A percentile compares a stretch with the other conserved stretches of the same genome.
phyloP scores from a whole-genome alignment of 139 green algal genomes.

The Pleodorina starrii region DNA sequence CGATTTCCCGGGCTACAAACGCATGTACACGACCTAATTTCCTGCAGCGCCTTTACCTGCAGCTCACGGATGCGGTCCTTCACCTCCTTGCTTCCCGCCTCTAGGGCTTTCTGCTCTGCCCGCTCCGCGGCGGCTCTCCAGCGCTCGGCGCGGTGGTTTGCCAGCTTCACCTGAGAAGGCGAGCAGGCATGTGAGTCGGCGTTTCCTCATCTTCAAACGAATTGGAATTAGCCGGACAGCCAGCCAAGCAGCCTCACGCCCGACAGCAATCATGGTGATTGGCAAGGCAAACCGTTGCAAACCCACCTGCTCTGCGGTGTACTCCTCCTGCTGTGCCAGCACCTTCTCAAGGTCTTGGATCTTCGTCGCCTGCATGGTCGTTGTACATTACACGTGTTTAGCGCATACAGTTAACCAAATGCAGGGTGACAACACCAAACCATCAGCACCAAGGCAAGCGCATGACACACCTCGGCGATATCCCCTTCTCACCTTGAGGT shows the following conservation, averaged over 20 bases:
- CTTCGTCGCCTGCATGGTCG: slow-evolving; percentile 2
- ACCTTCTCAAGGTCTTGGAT: slow-evolving; percentile 38
- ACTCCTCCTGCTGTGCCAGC: slow-evolving; percentile 19
- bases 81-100: neutral
- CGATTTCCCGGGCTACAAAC: too few species aligned
- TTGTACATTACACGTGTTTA: neutral
- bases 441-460: too few species aligned
- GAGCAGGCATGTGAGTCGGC: neutral
- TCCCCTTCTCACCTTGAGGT: slow-evolving; percentile 25
- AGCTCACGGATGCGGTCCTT: neutral
- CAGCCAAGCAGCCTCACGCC: too few species aligned
- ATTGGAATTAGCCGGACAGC: too few species aligned
- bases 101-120: slow-evolving; percentile 3
- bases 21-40: too few species aligned
- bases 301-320: slow-evolving; percentile 32
- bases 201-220: too few species aligned
- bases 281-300: neutral
- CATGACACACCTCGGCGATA: too few species aligned
- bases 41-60: slow-evolving; percentile 2
- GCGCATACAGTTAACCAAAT: too few species aligned
- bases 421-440: too few species aligned
- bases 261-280: neutral
- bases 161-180: neutral
- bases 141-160: neutral
- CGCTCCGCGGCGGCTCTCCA: slow-evolving; percentile 16